Evolutionary conservation across 495 filamentous ascomycete genomes (phyloP).

Genomic region (Haplographium delicatum): DNA sequence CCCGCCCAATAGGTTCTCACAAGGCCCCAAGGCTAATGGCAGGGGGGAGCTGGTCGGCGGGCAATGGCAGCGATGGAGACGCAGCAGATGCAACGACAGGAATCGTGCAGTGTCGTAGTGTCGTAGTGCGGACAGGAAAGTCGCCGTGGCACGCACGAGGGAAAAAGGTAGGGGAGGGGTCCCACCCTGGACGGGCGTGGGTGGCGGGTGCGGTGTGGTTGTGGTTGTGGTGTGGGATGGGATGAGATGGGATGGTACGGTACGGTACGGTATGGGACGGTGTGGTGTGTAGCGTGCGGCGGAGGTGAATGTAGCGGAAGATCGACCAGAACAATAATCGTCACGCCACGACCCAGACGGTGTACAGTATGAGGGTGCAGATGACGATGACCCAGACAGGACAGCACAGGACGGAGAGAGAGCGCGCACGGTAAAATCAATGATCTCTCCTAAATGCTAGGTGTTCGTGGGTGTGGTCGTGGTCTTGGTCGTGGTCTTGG

Average conservation of each 20-base stretch:
- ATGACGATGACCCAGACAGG: background rate
- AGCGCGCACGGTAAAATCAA: no score
- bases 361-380: background rate
- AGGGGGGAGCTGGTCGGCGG: background rate
- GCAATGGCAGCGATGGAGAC: background rate
- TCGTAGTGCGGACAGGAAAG: background rate
- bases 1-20: no score
- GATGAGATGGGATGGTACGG: background rate
- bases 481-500: background rate
- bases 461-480: background rate
- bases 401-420: background rate
- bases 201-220: background rate
- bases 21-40: no score
- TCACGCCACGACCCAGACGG: background rate
- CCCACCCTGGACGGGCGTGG: background rate
- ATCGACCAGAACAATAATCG: background rate
- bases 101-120: background rate
- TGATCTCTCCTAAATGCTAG: background rate
- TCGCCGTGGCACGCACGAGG: no score
- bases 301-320: background rate
- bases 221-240: background rate
- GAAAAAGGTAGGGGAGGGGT: background rate
- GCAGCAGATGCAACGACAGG: background rate
- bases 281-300: background rate
- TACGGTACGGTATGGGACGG: background rate